phyloP scores from a whole-genome alignment of 176 grass and related monocot genomes.

The Musa beccarii region DNA sequence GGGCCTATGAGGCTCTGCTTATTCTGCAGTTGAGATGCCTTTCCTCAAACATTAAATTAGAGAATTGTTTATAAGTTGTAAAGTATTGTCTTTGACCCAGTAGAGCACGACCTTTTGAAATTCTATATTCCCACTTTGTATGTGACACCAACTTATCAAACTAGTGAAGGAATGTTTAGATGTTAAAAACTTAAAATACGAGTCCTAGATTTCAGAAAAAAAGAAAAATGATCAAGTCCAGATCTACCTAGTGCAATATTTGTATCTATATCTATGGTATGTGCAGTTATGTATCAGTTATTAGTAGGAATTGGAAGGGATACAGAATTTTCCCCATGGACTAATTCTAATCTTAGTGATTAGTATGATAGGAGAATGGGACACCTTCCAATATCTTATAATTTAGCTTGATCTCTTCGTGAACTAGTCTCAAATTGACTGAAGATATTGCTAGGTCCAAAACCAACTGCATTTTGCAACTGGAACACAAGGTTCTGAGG shows the following conservation, averaged over 20 bases:
- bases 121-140: neutral
- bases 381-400: neutral
- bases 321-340: neutral
- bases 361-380: neutral
- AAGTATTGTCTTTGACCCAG: neutral
- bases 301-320: too few relatives aligned
- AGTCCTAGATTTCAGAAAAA: neutral
- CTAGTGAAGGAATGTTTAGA: neutral
- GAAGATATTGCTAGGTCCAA: neutral
- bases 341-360: neutral
- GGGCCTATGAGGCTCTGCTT: neutral
- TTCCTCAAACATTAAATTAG: too few relatives aligned
- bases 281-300: too few relatives aligned
- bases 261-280: neutral
- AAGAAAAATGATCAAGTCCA: neutral
- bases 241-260: neutral
- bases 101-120: neutral
- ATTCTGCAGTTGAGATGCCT: neutral
- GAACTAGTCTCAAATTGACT: neutral
- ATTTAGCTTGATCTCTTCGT: neutral
- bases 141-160: neutral
- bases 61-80: neutral
- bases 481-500: neutral
- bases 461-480: neutral
- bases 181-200: neutral